These are phyloP conservation scores for Colletotrichum ledebouriae DNA, from an alignment of 2,329 filamentous ascomycete species.

Conservation along the genomic window DNA sequence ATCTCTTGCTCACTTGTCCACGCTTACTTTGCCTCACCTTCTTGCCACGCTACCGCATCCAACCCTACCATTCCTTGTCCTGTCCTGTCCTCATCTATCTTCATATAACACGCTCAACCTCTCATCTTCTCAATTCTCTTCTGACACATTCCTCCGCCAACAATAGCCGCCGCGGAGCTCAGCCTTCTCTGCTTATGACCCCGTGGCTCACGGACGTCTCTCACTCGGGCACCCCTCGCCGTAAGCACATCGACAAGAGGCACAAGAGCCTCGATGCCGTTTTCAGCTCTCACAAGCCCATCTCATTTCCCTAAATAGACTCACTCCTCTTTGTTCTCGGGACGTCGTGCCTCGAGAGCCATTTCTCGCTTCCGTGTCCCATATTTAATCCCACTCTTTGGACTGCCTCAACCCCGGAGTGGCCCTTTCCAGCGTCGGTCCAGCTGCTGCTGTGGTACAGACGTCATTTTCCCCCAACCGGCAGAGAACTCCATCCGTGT, in stretches of 20 bases:
- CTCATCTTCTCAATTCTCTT: conserved; percentile 4
- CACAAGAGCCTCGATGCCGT: conserved; percentile 8
- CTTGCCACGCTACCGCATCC: conserved; percentile 19
- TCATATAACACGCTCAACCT: conserved; percentile 13
- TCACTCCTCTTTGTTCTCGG: neutral
- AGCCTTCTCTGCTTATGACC: conserved; percentile 23
- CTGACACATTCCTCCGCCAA: conserved; percentile 8
- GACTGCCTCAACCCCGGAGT: conserved; percentile 14
- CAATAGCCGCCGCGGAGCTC: neutral
- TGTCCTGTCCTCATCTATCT: conserved; percentile 10
- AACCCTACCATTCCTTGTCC: conserved; percentile 26
- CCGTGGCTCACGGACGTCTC: neutral
- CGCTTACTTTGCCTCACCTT: conserved; percentile 26
- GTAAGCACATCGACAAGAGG: neutral
- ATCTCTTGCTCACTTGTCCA: conserved; percentile 13
- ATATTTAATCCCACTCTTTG: conserved; percentile 28
- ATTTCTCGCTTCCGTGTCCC: conserved; percentile 32
- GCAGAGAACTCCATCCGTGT: conserved; percentile 29
- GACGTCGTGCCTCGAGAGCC: conserved; percentile 14
- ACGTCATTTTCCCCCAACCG: conserved; percentile 35
- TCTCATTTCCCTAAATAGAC: conserved; percentile 1
- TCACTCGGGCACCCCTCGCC: neutral
- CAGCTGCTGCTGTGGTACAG: conserved; percentile 10
- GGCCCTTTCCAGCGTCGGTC: conserved; percentile 8
- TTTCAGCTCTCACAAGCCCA: conserved; percentile 23